phyloP scores from a whole-genome alignment of 192 early-diverging fungal genomes.

The Entomortierella chlamydospora region DNA sequence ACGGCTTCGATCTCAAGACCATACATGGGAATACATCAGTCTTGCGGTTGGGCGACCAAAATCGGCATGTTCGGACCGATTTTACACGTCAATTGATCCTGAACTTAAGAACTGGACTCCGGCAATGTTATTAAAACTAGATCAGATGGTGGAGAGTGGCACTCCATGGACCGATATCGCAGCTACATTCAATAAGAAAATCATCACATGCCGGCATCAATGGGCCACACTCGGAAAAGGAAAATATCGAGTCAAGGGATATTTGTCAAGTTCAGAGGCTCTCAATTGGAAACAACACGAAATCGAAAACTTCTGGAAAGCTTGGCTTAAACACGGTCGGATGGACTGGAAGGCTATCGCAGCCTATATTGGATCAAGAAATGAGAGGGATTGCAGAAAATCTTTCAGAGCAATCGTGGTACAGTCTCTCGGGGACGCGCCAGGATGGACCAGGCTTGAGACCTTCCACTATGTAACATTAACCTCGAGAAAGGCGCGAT shows the following conservation, averaged over 20 bases:
- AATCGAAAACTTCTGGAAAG: slow-evolving; percentile 25
- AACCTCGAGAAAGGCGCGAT: slow-evolving; percentile 1
- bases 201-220: slow-evolving; percentile 39
- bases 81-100: slow-evolving; percentile 29
- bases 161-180: slow-evolving; percentile 19
- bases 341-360: slow-evolving; percentile 16
- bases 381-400: not conserved
- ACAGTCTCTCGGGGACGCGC: slow-evolving; percentile 20
- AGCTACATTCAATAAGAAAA: not conserved
- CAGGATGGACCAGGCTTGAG: slow-evolving; percentile 45
- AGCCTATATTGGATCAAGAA: not conserved
- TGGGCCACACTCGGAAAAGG: slow-evolving; percentile 36
- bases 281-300: slow-evolving; percentile 6
- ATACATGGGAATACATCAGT: slow-evolving; percentile 41
- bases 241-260: slow-evolving; percentile 17
- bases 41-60: slow-evolving; percentile 2
- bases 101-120: slow-evolving; percentile 35
- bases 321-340: slow-evolving; percentile 4
- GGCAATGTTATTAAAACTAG: slow-evolving; percentile 31
- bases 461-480: slow-evolving; percentile 16
- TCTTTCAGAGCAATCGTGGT: slow-evolving; percentile 9
- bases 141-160: slow-evolving; percentile 44
- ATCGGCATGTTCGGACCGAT: slow-evolving; percentile 32
- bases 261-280: not conserved
- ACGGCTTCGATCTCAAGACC: not conserved